phyloP scores from a whole-genome alignment of 2,329 filamentous ascomycete genomes.

The Colletotrichum tamarilloi region DNA sequence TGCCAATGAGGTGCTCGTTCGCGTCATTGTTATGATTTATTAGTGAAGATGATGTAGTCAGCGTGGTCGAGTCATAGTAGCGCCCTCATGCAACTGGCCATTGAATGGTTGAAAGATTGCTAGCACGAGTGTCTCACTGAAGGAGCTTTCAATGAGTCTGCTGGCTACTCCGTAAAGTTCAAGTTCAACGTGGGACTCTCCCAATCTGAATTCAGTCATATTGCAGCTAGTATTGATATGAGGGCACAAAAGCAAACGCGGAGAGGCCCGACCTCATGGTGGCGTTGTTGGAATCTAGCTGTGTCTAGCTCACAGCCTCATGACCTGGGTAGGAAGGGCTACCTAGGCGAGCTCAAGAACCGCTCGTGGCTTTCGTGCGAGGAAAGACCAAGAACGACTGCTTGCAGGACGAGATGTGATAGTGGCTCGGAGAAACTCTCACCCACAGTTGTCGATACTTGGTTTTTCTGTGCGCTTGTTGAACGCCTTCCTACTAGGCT shows the following conservation, averaged over 20 bases:
- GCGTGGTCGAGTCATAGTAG: background rate
- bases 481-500: background rate
- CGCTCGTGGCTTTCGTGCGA: background rate
- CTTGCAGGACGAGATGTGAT: constrained; percentile 4
- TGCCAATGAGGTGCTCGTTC: no score
- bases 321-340: background rate
- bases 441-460: background rate
- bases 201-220: background rate
- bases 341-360: background rate
- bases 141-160: background rate
- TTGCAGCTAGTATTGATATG: background rate
- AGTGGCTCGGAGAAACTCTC: background rate
- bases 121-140: background rate
- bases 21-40: background rate
- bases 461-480: background rate
- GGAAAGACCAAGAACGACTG: background rate
- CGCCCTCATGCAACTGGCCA: background rate
- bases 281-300: background rate
- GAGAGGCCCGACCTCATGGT: background rate
- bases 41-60: background rate
- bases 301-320: background rate
- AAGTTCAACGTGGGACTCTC: background rate
- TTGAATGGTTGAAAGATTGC: background rate
- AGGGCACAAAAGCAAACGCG: background rate
- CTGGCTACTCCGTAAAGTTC: background rate